Conservation (phyloP, 2,329 filamentous ascomycete species). For the Ophiocordyceps sinensis region DNA sequence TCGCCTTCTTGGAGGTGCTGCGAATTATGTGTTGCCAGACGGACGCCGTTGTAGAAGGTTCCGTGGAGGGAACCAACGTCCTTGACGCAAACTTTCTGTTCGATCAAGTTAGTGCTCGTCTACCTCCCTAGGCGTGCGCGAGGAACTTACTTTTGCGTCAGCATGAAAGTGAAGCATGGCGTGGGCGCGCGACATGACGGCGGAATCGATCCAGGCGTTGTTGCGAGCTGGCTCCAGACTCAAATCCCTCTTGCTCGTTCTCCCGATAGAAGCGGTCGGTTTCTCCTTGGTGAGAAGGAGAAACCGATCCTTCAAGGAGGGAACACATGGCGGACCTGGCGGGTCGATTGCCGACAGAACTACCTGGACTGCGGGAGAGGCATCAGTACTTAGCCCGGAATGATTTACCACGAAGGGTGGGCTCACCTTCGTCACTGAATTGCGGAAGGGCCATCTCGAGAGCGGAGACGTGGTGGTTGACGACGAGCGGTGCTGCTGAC, state of each 20-base stretch:
- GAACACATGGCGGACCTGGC: constrained; percentile 3
- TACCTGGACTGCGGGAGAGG: constrained; percentile 13
- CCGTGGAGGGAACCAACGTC: constrained; percentile 39
- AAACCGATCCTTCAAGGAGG: constrained; percentile 11
- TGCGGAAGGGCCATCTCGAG: too few species aligned
- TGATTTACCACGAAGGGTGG: too few species aligned
- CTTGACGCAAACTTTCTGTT: constrained; percentile 27
- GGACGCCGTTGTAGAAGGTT: constrained; percentile 27
- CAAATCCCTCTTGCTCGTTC: constrained; percentile 26
- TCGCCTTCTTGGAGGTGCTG: constrained; percentile 14
- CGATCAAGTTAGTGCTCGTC: neutral
- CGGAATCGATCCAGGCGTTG: constrained; percentile 57
- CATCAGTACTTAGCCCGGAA: too few species aligned
- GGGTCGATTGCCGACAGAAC: constrained; percentile 12
- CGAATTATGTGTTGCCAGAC: constrained; percentile 6
- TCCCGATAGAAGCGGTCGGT: constrained; percentile 22
- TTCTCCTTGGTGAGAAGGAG: constrained; percentile 17
- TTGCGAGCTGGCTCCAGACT: constrained; percentile 19
- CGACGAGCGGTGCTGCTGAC: too few species aligned
- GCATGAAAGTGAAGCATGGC: constrained; percentile 36
- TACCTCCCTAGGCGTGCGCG: neutral
- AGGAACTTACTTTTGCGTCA: constrained; percentile 25
- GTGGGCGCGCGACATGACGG: constrained; percentile 58
- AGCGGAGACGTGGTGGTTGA: too few species aligned
- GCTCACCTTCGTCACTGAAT: too few species aligned